Percentiles rank a stretch among this genome's conserved stretches.
phyloP scores from a whole-genome alignment of 164 flowering plant species.

The Tetracentron sinense region DNA sequence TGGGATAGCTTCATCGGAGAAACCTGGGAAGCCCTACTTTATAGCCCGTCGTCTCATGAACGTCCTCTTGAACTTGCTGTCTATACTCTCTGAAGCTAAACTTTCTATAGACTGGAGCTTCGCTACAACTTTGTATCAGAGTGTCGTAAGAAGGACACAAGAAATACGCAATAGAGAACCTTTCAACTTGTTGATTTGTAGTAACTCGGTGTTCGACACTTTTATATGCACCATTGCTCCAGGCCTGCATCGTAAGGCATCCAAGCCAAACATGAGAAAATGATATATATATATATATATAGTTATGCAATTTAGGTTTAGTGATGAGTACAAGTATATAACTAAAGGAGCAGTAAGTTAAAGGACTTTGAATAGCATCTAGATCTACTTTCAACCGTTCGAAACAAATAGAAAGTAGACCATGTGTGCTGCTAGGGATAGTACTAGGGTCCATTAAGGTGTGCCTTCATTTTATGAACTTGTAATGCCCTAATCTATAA shows the following conservation, averaged over 20 bases:
- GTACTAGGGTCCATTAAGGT: no score
- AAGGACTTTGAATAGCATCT: no score
- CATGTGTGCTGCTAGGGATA: no score
- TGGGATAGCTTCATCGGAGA: conserved; percentile 25
- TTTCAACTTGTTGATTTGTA: conserved; percentile 42
- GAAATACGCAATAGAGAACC: conserved; percentile 74
- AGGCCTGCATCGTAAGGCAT: conserved; percentile 45
- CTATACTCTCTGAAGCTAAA: conserved; percentile 74
- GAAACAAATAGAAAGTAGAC: no score
- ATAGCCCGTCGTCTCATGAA: conserved; percentile 43
- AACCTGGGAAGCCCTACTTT: conserved; percentile 80
- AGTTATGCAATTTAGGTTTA: no score
- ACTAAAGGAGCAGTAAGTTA: no score
- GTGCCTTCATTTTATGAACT: no score
- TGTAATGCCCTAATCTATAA: no score
- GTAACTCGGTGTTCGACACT: conserved; percentile 79
- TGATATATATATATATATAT: no score
- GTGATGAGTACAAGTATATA: no score
- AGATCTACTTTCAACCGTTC: no score
- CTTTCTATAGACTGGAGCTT: conserved; percentile 43
- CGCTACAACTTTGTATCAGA: conserved; percentile 38
- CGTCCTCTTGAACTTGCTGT: conserved; percentile 67
- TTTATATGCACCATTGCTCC: conserved; percentile 78
- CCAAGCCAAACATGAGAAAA: no score
- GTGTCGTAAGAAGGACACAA: conserved; percentile 68